Base-by-base conservation (phyloP, 495 filamentous ascomycete genomes). In the Penicillium macrosclerotiorum region DNA sequence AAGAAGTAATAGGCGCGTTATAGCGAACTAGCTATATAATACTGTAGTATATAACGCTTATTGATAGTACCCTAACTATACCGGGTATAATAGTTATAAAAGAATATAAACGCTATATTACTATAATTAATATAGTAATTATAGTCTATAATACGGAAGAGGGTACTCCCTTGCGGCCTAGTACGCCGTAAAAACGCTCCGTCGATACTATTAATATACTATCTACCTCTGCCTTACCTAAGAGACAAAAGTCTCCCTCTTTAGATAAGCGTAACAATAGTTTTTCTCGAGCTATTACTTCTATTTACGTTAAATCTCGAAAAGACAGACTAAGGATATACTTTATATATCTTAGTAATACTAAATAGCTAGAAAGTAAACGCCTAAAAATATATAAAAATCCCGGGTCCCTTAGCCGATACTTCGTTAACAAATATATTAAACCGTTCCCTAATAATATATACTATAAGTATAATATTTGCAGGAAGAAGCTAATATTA, bases 61-160 rank as follows among this genome's bases (percentile, higher is more conserved):
- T 67, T 22, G 42, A 64, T 22, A 55, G 24, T 26, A 40, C 64
- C 3, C 37, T 64, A 4, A 64, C 47, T 8, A 47, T 59, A 31
- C 56, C 51, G 3, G 56, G 49, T 39, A 41, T 43, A 3, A 57
- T 49, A 5, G 6, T 60, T 13, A 36, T 56, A 34, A 36, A 38
- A 45, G 61, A 67, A 38, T 52, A 54, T 37, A 31, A 57, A 50
- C 45, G 54, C 19, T 31, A 49, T 30, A 65, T 63, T 43, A 17
- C 23, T 32, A 51, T 47, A 16, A 62, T 65, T 22, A 56, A 68
- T 53, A 45, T 47, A 33, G 57, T 63, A 24, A 62, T 50, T 46
- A 44, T 46, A 22, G 56, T 61, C 27, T 68, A 44, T 58, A 60
- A 57, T 60, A 48, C 45, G 47, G 51, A 55, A 59, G 54, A 65